Conservation (phyloP, 2,329 filamentous ascomycete species). For the Claviceps monticola region DNA sequence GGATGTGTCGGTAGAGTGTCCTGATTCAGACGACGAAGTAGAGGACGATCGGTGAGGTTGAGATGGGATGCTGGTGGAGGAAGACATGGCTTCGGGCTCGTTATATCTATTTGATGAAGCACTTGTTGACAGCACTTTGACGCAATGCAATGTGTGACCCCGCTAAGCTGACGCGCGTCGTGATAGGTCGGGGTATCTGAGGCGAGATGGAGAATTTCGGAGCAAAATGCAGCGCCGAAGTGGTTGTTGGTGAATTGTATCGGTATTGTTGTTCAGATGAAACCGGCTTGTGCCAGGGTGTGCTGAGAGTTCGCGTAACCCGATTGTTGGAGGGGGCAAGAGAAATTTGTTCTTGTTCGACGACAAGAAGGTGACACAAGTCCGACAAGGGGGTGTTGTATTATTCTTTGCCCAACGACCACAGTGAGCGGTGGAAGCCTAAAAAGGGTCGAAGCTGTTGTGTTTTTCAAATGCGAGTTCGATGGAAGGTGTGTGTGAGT, state of each 20-base stretch:
- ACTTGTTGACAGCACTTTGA: neutral
- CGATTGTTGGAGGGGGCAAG: neutral
- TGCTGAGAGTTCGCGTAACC: neutral
- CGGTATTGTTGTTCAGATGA: neutral
- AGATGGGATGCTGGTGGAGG: slow-evolving; percentile 6
- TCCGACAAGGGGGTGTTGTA: neutral
- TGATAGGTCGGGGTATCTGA: neutral
- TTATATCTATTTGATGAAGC: slow-evolving; percentile 1
- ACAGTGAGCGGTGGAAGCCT: neutral
- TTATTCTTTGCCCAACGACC: neutral
- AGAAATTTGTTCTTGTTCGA: neutral
- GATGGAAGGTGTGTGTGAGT: neutral
- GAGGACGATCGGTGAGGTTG: slow-evolving; percentile 13
- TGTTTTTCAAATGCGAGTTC: neutral
- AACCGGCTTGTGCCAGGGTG: neutral
- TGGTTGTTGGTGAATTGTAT: neutral
- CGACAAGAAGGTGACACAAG: no score
- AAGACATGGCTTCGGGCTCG: slow-evolving; percentile 5
- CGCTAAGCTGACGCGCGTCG: neutral
- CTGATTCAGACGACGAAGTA: slow-evolving; percentile 26
- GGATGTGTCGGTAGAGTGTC: slow-evolving; percentile 21
- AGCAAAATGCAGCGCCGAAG: neutral
- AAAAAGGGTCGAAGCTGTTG: neutral
- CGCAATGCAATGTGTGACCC: neutral
- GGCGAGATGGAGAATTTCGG: neutral